Evolutionary conservation across 2,329 filamentous ascomycete species (phyloP).

Genomic region (Metarhizium robertsii): DNA sequence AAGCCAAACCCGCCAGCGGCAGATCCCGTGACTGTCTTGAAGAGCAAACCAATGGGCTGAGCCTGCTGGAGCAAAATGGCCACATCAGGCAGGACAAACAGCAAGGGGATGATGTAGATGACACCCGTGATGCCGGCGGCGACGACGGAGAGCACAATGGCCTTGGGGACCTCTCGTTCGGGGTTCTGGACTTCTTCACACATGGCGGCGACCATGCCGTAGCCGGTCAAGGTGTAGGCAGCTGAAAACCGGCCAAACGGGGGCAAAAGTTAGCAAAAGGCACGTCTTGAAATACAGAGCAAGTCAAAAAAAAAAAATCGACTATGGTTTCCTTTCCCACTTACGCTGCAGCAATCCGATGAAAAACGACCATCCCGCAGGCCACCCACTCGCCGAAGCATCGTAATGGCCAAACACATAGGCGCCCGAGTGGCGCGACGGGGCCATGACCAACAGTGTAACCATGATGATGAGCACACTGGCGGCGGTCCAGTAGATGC

Average conservation of each 20-base stretch:
- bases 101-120: constrained; percentile 59
- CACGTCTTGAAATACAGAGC: too few relatives aligned
- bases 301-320: too few relatives aligned
- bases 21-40: constrained; percentile 67
- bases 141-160: constrained; percentile 57
- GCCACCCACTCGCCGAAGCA: constrained; percentile 61
- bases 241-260: constrained; percentile 13
- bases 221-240: constrained; percentile 34
- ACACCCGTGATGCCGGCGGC: constrained; percentile 57
- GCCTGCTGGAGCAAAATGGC: constrained; percentile 52
- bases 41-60: constrained; percentile 67
- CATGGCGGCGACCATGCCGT: constrained; percentile 45
- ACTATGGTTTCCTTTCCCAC: neutral
- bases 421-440: constrained; percentile 51
- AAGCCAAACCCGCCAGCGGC: constrained; percentile 65
- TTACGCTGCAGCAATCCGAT: constrained; percentile 42
- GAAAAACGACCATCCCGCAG: constrained; percentile 52
- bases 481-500: constrained; percentile 63
- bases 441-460: constrained; percentile 56
- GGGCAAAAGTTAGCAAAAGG: too few relatives aligned
- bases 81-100: constrained; percentile 67
- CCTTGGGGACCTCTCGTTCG: constrained; percentile 52
- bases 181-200: constrained; percentile 54
- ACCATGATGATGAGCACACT: constrained; percentile 64
- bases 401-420: constrained; percentile 63